Evolutionary conservation across 2,329 filamentous ascomycete species (phyloP).

Genomic region (Apiospora kogelbergensis): DNA sequence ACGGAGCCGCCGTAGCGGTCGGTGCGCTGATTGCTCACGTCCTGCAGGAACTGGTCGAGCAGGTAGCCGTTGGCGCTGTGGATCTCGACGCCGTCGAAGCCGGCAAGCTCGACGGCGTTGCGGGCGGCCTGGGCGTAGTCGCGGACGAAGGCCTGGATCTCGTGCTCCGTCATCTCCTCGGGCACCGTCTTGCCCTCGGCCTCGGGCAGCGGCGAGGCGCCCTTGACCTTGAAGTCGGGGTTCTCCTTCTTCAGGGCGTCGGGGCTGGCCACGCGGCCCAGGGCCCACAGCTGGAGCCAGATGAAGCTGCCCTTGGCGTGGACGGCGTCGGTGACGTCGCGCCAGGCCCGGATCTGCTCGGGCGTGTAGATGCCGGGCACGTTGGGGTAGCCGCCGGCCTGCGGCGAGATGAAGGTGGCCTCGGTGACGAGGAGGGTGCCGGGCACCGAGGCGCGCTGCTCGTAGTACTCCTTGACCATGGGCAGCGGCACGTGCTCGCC

Average conservation of each 20-base stretch:
- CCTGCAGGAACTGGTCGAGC: conserved; percentile 56
- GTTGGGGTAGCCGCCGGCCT: conserved; percentile 44
- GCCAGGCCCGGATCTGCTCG: conserved; percentile 54
- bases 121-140: conserved; percentile 22
- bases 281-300: conserved; percentile 61
- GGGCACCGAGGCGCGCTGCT: conserved; percentile 39
- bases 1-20: conserved; percentile 55
- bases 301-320: conserved; percentile 59
- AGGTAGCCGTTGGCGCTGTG: conserved; percentile 46
- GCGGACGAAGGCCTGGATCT: conserved; percentile 16
- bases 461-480: conserved; percentile 38
- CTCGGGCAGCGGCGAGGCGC: conserved; percentile 11
- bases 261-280: conserved; percentile 53
- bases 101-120: conserved; percentile 15
- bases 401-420: conserved; percentile 49
- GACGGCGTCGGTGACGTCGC: conserved; percentile 54
- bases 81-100: conserved; percentile 20
- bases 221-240: conserved; percentile 18
- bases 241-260: conserved; percentile 28
- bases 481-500: conserved; percentile 38
- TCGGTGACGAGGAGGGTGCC: conserved; percentile 54
- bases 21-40: conserved; percentile 52
- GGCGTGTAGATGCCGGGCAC: conserved; percentile 54
- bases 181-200: conserved; percentile 10
- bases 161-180: conserved; percentile 27